A percentile compares a stretch with the other conserved stretches of the same genome.
These are phyloP conservation scores for Plasmodium gaboni DNA, from an alignment of 169 alveolate species.

Conservation along the genomic window DNA sequence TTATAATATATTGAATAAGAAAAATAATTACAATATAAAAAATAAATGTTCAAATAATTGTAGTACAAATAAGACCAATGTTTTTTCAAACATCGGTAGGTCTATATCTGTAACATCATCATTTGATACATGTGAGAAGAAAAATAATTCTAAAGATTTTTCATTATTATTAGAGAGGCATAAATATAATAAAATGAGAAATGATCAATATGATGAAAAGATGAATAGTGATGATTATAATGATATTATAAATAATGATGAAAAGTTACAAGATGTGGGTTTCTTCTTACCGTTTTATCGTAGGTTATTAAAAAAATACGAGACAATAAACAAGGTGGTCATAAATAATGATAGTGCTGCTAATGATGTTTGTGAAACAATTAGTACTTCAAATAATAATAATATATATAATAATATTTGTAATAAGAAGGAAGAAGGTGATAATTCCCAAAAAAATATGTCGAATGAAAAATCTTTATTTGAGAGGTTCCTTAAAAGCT, in stretches of 20 bases:
- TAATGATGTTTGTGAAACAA: background rate
- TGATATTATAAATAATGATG: background rate
- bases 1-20: background rate
- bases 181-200: background rate
- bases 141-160: background rate
- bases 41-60: background rate
- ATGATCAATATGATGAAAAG: background rate
- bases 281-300: background rate
- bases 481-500: constrained; percentile 21
- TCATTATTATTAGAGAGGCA: background rate
- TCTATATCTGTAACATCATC: background rate
- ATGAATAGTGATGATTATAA: background rate
- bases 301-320: background rate
- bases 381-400: background rate
- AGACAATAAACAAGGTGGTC: background rate
- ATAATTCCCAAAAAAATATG: background rate
- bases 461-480: constrained; percentile 28
- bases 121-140: background rate
- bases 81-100: background rate
- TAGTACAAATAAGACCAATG: background rate
- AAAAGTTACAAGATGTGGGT: background rate
- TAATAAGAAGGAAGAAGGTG: background rate
- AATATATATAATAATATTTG: background rate
- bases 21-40: background rate
- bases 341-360: background rate